phyloP scores from a whole-genome alignment of 1,284 basidiomycete genomes.

The Cystobasidium sp. region DNA sequence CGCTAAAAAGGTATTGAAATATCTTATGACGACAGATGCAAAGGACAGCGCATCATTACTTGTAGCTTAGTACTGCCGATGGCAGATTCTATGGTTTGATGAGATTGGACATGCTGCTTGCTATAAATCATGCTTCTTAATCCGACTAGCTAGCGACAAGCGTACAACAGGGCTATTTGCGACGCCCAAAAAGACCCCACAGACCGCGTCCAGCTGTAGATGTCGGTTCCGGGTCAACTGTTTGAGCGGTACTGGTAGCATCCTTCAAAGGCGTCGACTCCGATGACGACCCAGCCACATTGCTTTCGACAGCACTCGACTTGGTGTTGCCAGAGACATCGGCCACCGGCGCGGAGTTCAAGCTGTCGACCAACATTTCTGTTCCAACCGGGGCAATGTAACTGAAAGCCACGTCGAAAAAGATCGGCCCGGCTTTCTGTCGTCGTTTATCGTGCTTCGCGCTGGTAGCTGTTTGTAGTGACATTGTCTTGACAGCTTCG shows the following conservation, averaged over 20 bases:
- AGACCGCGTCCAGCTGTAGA: constrained; percentile 25
- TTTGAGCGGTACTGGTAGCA: neutral
- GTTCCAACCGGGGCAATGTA: constrained; percentile 73
- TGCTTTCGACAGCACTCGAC: neutral
- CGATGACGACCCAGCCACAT: too few species aligned
- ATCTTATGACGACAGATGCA: constrained; percentile 19
- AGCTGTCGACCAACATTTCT: constrained; percentile 64
- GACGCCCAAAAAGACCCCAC: constrained; percentile 36
- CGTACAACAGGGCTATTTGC: constrained; percentile 12
- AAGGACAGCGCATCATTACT: neutral
- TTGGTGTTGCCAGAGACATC: neutral
- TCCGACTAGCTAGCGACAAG: neutral
- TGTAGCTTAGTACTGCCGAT: neutral
- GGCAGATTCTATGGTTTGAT: neutral
- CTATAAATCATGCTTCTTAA: neutral
- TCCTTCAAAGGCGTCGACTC: neutral
- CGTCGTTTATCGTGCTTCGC: constrained; percentile 68
- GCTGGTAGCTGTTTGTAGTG: constrained; percentile 14
- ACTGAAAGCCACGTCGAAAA: constrained; percentile 93
- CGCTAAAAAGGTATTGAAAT: constrained; percentile 26
- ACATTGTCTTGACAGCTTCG: constrained; percentile 34
- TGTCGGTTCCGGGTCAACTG: neutral
- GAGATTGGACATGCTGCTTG: neutral
- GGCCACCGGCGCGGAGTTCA: neutral
- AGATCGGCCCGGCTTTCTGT: constrained; percentile 61